phyloP scores from a whole-genome alignment of 805 yeast genomes.

The Saccharomycopsis fodiens region DNA sequence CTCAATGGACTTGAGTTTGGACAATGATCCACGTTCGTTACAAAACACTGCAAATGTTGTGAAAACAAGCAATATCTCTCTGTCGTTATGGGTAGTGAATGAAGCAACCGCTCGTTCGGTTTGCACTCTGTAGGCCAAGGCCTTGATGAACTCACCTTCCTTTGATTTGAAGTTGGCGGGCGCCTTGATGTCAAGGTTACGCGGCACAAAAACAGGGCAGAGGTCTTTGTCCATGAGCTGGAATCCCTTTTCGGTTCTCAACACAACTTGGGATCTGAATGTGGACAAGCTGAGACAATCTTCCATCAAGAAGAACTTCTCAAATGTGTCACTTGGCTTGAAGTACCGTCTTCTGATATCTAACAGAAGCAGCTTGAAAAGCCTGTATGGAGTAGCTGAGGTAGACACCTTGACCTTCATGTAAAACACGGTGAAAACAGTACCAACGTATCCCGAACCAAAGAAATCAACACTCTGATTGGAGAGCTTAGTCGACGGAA shows the following conservation, averaged over 20 bases:
- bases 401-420: constrained; percentile 18
- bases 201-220: constrained; percentile 11
- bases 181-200: constrained; percentile 6
- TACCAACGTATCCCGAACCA: constrained; percentile 11
- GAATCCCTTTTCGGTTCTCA: constrained; percentile 17
- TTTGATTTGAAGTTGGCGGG: neutral
- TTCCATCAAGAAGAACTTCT: constrained; percentile 18
- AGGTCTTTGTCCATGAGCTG: constrained; percentile 15
- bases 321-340: constrained; percentile 6
- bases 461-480: constrained; percentile 16
- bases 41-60: constrained; percentile 18
- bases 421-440: constrained; percentile 10
- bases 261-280: constrained; percentile 9
- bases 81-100: constrained; percentile 7
- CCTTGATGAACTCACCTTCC: constrained; percentile 10
- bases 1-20: constrained; percentile 11
- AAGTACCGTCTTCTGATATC: constrained; percentile 12
- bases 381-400: constrained; percentile 12
- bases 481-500: constrained; percentile 12
- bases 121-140: constrained; percentile 11
- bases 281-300: constrained; percentile 15
- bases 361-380: constrained; percentile 13
- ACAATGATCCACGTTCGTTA: constrained; percentile 19
- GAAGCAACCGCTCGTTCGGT: constrained; percentile 13
- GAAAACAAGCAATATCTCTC: constrained; percentile 15